Percentiles rank a stretch among this genome's conserved stretches.
phyloP scores from a whole-genome alignment of 352 stramenopile species.

The Globisporangium viniferum region DNA sequence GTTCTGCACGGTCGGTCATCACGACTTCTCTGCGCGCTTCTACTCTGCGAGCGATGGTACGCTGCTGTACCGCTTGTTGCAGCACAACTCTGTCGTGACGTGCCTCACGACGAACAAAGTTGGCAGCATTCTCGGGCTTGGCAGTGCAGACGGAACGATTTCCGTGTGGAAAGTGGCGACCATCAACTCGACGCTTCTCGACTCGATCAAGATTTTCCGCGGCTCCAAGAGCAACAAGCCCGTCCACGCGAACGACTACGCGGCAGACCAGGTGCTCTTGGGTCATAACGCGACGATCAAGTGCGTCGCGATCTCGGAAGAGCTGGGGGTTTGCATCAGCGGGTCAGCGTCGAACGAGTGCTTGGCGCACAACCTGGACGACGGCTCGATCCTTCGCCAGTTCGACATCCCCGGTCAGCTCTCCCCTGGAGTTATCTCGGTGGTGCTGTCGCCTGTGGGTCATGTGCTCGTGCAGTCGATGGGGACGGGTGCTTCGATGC shows the following conservation, averaged over 20 bases:
- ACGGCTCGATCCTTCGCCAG: constrained; percentile 64
- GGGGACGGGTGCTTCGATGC: constrained; percentile 38
- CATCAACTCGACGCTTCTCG: constrained; percentile 62
- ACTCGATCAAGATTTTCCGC: constrained; percentile 78
- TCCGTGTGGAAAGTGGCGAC: constrained; percentile 76
- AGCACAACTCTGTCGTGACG: constrained; percentile 69
- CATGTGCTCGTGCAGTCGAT: constrained; percentile 75
- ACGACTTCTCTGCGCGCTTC: constrained; percentile 77
- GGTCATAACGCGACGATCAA: constrained; percentile 63
- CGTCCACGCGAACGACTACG: constrained; percentile 75
- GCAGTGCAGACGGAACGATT: constrained; percentile 67
- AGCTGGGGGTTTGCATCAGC: constrained; percentile 72
- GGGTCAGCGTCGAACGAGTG: constrained; percentile 68
- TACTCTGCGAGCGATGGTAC: constrained; percentile 67
- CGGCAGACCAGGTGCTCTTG: constrained; percentile 71
- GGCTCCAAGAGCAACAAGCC: constrained; percentile 47
- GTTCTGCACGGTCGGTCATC: constrained; percentile 63
- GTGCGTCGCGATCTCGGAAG: constrained; percentile 63
- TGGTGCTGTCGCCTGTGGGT: constrained; percentile 65
- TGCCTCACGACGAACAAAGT: constrained; percentile 52
- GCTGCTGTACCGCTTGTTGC: constrained; percentile 64
- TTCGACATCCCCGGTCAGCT: constrained; percentile 42
- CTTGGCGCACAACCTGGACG: constrained; percentile 53
- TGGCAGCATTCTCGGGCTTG: constrained; percentile 48
- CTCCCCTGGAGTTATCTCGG: constrained; percentile 44